Evolutionary conservation across 1,284 basidiomycete species (phyloP), one percentile per base, ranked within the genome.

Genomic region (Phellopilus nigrolimitatus): DNA sequence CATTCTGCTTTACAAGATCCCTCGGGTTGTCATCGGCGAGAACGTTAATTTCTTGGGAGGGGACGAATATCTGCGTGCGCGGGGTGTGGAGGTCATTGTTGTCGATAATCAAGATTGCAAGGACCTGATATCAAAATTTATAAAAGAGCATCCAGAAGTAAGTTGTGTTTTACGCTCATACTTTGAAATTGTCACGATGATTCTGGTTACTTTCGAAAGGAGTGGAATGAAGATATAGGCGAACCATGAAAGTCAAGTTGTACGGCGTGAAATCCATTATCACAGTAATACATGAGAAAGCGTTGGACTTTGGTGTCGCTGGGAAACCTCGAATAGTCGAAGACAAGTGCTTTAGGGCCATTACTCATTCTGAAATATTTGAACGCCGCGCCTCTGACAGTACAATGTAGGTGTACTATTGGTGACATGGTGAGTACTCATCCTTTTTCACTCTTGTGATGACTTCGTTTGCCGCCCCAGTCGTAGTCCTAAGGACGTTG

Each of bases 161-260:
- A 38, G 71, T 55, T 22, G 24, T 25, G 42, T 33, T 6, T 15
- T 44, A 6, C 25, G 21, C 4, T 22, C 42, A 28, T n/a, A 36
- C 19, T 15, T 41, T 24, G 40, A 7, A 13, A 2, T 9, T n/a
- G 15, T 17, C 56, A 53, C 55, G 57, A 27, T 34, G 5, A 17
- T 17, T 6, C 31, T 24, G 13, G 2, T 7, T 39, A 28, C n/a
- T 15, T 47, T 40, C 15, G 17, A 17, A 57, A 79, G 76, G 71
- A 74, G 53, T 80, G 78, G 76, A 69, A 74, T 56, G 78, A 80
- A 58, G 79, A 81, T 62, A 79, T 81, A 49, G 79, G 77, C 22
- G 73, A 75, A 38, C 49, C 38, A 9, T 51, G 33, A 53, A 37
- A 15, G n/a, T n/a, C n/a, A n/a, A n/a, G n/a, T n/a, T n/a, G n/a